A percentile compares a stretch with the other conserved stretches of the same genome.
These are phyloP conservation scores for Amniculicola lignicola DNA, from an alignment of 495 filamentous ascomycete genomes.

Conservation along the genomic window DNA sequence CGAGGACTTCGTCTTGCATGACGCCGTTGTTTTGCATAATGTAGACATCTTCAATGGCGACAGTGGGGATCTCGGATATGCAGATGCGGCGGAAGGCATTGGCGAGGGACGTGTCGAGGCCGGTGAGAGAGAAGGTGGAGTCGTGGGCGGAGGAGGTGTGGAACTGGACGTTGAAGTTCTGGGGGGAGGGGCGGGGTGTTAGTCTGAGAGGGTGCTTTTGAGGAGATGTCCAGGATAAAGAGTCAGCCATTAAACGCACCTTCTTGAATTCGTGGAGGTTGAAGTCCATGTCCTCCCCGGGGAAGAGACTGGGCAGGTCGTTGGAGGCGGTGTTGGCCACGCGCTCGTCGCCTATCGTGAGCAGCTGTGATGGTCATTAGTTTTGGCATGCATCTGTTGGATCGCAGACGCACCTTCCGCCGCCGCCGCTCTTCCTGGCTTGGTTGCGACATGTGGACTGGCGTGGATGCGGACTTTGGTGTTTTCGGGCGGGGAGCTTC, in stretches of 20 bases:
- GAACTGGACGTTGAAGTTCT: conserved; percentile 73
- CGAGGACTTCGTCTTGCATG: conserved; percentile 94
- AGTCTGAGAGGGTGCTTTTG: conserved; percentile 11
- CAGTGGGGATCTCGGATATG: conserved; percentile 87
- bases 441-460: conserved; percentile 25
- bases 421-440: conserved; percentile 34
- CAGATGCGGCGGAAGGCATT: conserved; percentile 98
- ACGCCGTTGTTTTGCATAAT: conserved; percentile 93
- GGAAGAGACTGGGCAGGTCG: conserved; percentile 87
- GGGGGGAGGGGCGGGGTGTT: not conserved
- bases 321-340: conserved; percentile 82
- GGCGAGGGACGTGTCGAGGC: conserved; percentile 85
- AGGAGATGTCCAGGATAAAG: not conserved
- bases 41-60: conserved; percentile 91
- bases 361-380: conserved; percentile 53
- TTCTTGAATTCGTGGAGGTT: conserved; percentile 68
- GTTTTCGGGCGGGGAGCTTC: conserved; percentile 20
- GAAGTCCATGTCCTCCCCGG: conserved; percentile 88
- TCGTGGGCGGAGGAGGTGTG: conserved; percentile 74
- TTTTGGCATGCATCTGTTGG: not conserved
- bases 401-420: conserved; percentile 33
- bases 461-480: too few species aligned
- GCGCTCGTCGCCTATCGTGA: conserved; percentile 82
- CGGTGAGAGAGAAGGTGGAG: conserved; percentile 83
- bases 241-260: conserved; percentile 38